A percentile compares a stretch with the other conserved stretches of the same genome.
These are phyloP conservation scores for Aleurites moluccanus DNA, from an alignment of 441 rosid species.

Conservation along the genomic window DNA sequence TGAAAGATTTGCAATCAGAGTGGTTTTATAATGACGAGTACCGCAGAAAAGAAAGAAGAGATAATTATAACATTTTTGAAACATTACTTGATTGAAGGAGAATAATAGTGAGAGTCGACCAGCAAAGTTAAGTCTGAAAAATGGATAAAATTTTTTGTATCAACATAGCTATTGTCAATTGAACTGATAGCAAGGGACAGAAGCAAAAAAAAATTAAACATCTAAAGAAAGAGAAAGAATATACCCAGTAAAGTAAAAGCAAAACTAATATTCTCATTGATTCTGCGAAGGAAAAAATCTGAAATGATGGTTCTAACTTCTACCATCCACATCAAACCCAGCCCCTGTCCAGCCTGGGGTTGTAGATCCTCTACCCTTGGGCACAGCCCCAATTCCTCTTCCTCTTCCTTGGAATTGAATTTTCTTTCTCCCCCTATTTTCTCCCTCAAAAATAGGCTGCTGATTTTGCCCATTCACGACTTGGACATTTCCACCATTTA, in stretches of 20 bases:
- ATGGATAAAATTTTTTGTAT: conserved; percentile 19
- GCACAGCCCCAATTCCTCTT: conserved; percentile 57
- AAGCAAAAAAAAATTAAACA: conserved; percentile 1
- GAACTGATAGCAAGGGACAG: conserved; percentile 8
- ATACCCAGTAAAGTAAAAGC: conserved; percentile 25
- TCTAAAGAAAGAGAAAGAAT: conserved; percentile 21
- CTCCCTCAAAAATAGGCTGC: conserved; percentile 47
- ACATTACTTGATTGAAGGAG: conserved; percentile 3
- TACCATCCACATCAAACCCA: conserved; percentile 86
- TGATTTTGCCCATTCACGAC: conserved; percentile 38
- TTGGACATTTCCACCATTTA: conserved; percentile 34
- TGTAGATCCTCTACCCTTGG: conserved; percentile 54
- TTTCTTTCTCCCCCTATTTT: conserved; percentile 61
- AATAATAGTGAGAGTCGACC: background rate
- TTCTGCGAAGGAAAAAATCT: conserved; percentile 20
- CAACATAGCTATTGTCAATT: conserved; percentile 23
- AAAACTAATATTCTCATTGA: conserved; percentile 19
- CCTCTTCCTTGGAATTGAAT: conserved; percentile 64
- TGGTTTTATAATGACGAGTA: background rate
- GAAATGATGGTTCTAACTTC: conserved; percentile 38
- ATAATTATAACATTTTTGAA: conserved; percentile 13
- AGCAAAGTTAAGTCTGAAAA: conserved; percentile 4
- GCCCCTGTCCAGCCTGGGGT: conserved; percentile 86
- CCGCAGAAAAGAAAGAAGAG: background rate
- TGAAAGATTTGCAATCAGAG: background rate